Base-by-base conservation (phyloP, 345 rosid species). In the Eucalyptus viminalis region DNA sequence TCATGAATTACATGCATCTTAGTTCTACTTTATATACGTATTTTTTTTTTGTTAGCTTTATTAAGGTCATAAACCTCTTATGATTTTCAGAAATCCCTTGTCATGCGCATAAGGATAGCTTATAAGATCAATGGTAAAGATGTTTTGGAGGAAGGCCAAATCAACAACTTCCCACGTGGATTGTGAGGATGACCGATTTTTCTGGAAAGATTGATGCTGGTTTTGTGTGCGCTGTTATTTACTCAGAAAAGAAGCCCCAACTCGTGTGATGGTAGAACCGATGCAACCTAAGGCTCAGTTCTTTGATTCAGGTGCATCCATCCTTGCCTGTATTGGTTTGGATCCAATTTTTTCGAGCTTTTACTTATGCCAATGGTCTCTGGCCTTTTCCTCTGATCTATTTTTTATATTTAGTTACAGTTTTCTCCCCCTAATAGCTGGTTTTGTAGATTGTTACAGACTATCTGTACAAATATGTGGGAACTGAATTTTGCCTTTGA, bases 101-200 rank as follows among this genome's bases (percentile, higher is more conserved):
- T 98, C 90, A 97, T 98, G 99, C 97, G 99, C 40, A 91, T 94
- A 90, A 95, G 97, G 96, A 95, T 97, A 90, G 95, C 97, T 47
- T 98, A 98, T 95, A 97, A 97, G 93, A 65, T 92, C 91, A 94
- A 97, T 87, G 92, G 91, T 89, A 95, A 95, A 92, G 98, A 95
- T 92, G 92, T 92, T 80, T 89, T 98, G 92, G 99, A 98, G 94
- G 97, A 95, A 95, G 99, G 98, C 81, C 99, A 98, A 91, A 92
- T 98, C 93, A 97, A 85, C 94, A 95, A 94, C 90, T 97, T 98
- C 94, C 99, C 99, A 87, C 96, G 91, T 14, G 95, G 89, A 29
- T 94, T 98, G 92, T 97, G 95, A 98, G 90, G 89, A 86, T 89
- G 87, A 92, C 89, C 24, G 49, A n/a, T 58, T 80, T 86, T 62